A percentile compares a stretch with the other conserved stretches of the same genome.
phyloP scores from a whole-genome alignment of 345 rosid genomes.

The Isatis tinctoria region DNA sequence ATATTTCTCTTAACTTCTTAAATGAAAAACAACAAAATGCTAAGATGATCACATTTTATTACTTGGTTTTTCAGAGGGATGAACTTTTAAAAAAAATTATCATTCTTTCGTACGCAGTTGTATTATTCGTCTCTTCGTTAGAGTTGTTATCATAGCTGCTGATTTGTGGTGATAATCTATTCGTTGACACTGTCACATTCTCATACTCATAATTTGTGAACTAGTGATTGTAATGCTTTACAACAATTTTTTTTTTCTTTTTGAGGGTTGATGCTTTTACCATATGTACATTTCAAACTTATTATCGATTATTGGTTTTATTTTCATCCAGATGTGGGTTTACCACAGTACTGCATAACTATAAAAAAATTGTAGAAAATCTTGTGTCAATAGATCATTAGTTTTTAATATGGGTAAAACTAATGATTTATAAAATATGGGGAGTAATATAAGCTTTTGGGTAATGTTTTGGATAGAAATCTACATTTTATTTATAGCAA shows the following conservation, averaged over 20 bases:
- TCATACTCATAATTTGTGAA: background rate
- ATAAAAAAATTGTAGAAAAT: too few species aligned
- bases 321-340: background rate
- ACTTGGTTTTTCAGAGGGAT: background rate
- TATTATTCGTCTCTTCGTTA: background rate
- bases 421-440: too few species aligned
- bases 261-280: background rate
- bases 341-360: too few species aligned
- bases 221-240: background rate
- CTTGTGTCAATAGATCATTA: too few species aligned
- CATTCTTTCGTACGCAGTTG: background rate
- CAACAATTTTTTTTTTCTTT: too few species aligned
- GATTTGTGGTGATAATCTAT: background rate
- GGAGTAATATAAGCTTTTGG: too few species aligned
- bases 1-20: background rate
- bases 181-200: background rate
- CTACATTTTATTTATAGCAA: too few species aligned
- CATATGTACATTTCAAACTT: background rate
- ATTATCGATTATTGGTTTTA: background rate
- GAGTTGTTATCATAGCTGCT: background rate
- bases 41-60: background rate
- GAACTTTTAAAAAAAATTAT: too few species aligned
- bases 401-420: too few species aligned
- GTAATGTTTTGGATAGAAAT: too few species aligned
- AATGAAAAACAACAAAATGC: background rate